phyloP scores from a whole-genome alignment of 495 filamentous ascomycete genomes.

The Aspergillus asperescens region DNA sequence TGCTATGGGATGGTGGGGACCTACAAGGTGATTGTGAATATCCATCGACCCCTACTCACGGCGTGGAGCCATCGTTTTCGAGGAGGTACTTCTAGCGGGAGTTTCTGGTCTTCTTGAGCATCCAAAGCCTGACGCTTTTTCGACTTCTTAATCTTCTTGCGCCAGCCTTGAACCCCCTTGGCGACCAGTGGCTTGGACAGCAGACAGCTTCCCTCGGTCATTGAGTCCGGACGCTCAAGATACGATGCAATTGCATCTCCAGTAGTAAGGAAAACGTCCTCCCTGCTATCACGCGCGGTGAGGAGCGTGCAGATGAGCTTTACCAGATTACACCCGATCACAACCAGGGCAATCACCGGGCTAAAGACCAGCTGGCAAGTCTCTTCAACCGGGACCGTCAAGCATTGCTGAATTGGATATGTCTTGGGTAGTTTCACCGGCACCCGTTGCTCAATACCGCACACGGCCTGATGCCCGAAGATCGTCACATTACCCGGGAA shows the following conservation, averaged over 20 bases:
- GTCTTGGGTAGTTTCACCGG: not conserved
- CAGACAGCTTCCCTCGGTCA: conserved; percentile 2
- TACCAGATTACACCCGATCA: conserved; percentile 12
- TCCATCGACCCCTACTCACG: conserved; percentile 1
- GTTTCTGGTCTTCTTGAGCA: not conserved
- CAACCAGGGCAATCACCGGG: conserved; percentile 1
- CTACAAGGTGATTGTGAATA: not conserved
- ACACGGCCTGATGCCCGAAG: not conserved
- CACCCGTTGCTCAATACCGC: not conserved
- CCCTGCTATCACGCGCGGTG: not conserved
- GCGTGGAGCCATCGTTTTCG: conserved; percentile 3
- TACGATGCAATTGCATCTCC: conserved; percentile 23
- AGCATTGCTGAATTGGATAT: conserved; percentile 3
- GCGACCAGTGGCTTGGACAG: not conserved
- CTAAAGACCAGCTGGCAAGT: conserved; percentile 7
- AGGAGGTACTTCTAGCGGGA: not conserved
- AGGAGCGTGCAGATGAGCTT: conserved; percentile 15
- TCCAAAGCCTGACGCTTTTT: not conserved
- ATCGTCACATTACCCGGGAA: conserved; percentile 1
- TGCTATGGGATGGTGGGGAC: not conserved
- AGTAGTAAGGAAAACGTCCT: conserved; percentile 11
- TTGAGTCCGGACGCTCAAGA: conserved; percentile 13
- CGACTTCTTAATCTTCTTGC: not conserved
- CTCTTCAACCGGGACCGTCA: not conserved
- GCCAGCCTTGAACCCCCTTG: not conserved